Conservation (phyloP, 306 rosid species). For the Castanea sativa region DNA sequence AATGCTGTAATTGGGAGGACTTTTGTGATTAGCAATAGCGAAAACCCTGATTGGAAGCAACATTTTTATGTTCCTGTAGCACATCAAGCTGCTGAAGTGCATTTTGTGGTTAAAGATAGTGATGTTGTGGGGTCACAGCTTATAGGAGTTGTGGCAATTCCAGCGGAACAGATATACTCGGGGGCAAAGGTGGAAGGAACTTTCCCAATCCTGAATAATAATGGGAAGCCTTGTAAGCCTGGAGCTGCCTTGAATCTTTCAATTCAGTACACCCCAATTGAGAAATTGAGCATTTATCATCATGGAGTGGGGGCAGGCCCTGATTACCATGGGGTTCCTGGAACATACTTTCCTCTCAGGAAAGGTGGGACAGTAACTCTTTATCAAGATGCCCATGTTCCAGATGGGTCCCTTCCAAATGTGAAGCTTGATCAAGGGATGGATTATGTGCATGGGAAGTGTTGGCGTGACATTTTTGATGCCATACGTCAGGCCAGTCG, state of each 20-base stretch:
- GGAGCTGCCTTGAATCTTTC: constrained; percentile 75
- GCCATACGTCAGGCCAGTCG: constrained; percentile 71
- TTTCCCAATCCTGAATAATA: constrained; percentile 62
- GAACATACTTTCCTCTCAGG: constrained; percentile 91
- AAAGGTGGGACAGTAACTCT: constrained; percentile 82
- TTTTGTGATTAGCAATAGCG: constrained; percentile 84
- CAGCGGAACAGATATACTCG: constrained; percentile 64
- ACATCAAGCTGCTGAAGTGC: constrained; percentile 76
- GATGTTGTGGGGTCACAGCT: constrained; percentile 92
- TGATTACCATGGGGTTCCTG: constrained; percentile 78
- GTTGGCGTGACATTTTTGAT: constrained; percentile 82
- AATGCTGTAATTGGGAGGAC: constrained; percentile 91
- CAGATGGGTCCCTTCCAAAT: constrained; percentile 72
- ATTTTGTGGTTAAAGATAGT: constrained; percentile 86
- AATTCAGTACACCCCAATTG: constrained; percentile 79
- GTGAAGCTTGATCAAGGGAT: constrained; percentile 60
- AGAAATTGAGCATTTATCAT: constrained; percentile 59
- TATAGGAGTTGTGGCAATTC: constrained; percentile 78
- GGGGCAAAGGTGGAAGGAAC: constrained; percentile 71
- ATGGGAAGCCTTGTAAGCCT: constrained; percentile 83
- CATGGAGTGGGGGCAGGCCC: constrained; percentile 94
- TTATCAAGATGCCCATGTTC: constrained; percentile 95
- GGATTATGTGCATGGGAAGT: constrained; percentile 72
- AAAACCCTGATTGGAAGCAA: constrained; percentile 88
- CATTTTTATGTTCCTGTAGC: constrained; percentile 88